phyloP scores from a whole-genome alignment of 768 basidiomycete genomes.

The Mycena floridula region DNA sequence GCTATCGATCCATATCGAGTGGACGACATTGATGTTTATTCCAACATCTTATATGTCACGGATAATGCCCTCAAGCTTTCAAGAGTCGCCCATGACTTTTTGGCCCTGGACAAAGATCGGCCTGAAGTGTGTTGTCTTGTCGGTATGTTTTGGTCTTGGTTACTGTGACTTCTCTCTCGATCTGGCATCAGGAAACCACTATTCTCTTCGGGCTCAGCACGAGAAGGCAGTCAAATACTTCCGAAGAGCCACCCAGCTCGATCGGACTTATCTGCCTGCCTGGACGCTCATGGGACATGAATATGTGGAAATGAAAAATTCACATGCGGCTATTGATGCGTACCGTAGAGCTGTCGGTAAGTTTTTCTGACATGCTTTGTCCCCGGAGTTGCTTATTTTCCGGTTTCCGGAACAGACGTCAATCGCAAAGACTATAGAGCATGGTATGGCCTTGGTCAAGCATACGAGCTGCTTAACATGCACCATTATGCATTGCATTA shows the following conservation, averaged over 20 bases:
- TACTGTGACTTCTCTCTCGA: not conserved
- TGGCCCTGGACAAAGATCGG: constrained; percentile 83
- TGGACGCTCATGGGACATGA: constrained; percentile 99
- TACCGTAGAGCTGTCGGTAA: constrained; percentile 92
- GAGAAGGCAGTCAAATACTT: constrained; percentile 97
- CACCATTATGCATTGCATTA: constrained; percentile 94
- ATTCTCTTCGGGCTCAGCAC: constrained; percentile 88
- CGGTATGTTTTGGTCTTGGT: constrained; percentile 47
- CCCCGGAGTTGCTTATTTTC: not conserved
- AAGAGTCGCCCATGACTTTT: constrained; percentile 86
- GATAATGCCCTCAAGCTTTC: constrained; percentile 86
- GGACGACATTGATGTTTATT: constrained; percentile 93
- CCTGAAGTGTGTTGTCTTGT: constrained; percentile 96
- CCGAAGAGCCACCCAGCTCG: constrained; percentile 88
- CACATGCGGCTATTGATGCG: constrained; percentile 96
- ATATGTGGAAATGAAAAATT: constrained; percentile 98
- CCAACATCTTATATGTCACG: constrained; percentile 95
- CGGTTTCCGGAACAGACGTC: constrained; percentile 60
- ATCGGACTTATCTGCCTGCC: constrained; percentile 90
- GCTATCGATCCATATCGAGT: constrained; percentile 79
- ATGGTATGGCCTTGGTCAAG: constrained; percentile 98
- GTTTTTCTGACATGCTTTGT: constrained; percentile 17
- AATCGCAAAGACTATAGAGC: constrained; percentile 96
- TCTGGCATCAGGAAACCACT: constrained; percentile 84
- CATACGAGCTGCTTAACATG: constrained; percentile 96